Evolutionary conservation across 2,329 filamentous ascomycete genomes (phyloP), one percentile per base, ranked within the genome.

Genomic region (Colletotrichum simmondsii): DNA sequence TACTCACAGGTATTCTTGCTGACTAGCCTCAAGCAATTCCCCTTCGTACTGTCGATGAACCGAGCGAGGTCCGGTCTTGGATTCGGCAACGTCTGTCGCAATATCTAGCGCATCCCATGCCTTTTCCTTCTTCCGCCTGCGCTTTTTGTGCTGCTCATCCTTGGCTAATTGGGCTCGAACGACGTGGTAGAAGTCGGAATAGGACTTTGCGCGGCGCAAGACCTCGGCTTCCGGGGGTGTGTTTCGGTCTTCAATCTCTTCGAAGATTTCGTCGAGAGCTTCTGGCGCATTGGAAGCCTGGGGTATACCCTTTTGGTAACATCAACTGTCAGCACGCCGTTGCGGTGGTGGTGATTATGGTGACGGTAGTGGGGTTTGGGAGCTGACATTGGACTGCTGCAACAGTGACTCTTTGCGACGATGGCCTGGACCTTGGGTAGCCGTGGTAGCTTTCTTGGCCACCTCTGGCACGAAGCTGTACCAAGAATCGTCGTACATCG

Each of bases 401-500:
- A 95, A 86, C 64, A 95, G 87, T 53, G 93, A 94, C 79, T 92
- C 89, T 78, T 89, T 91, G 72, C 93, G 90, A 75, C 88, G 89
- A 79, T 93, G 93, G 63, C 87, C 88, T 57, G 86, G 76, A 60
- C 83, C 78, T 69, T 86, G 83, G 37, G 78, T 78, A 53, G 86
- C 83, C 28, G 85, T 82, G 56, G 84, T 77, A n/a, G 84, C 83
- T 73, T 85, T 85, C 77, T 87, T 88, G 75, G 87, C 84, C 66
- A 89, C 83, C 68, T 92, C 90, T 30, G 93, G 89, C 75, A 94
- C 90, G 79, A 94, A 92, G 80, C 89, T 94, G 84, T 95, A 95
- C 93, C 94, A 96, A 35, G 93, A 91, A 82, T 96, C 94, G 83
- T 96, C 94, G 81, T 94, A 94, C 93, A 95, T 95, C 76, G 76